These are phyloP conservation scores for Phlyctochytrium planicorne DNA, from an alignment of 192 early-diverging fungal genomes.

Conservation along the genomic window DNA sequence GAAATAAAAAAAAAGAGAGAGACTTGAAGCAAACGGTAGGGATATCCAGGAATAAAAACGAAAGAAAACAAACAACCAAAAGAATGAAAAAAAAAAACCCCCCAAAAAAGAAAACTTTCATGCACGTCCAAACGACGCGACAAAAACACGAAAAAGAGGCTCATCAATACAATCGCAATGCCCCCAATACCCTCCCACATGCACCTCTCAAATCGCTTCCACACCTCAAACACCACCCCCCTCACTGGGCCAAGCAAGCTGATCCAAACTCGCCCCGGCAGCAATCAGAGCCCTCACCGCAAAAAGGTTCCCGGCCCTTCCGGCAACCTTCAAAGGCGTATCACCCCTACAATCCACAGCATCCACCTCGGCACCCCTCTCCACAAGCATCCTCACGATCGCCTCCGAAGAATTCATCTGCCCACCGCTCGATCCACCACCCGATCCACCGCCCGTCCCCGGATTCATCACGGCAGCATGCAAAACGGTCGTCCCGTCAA, in stretches of 20 bases:
- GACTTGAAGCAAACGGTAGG: no score
- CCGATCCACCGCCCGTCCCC: background rate
- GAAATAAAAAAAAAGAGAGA: no score
- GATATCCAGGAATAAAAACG: no score
- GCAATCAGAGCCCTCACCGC: constrained; percentile 6
- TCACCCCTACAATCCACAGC: constrained; percentile 7
- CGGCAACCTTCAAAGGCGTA: constrained; percentile 4
- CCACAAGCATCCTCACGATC: constrained; percentile 9
- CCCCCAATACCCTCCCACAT: background rate
- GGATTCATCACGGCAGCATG: constrained; percentile 6
- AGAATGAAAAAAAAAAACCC: no score
- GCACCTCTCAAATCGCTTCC: background rate
- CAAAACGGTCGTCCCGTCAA: constrained; percentile 2
- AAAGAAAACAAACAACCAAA: no score
- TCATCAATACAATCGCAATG: no score
- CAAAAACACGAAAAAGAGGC: no score
- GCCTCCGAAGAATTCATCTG: background rate
- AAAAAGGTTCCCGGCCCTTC: constrained; percentile 4
- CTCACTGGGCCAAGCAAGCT: constrained; percentile 5
- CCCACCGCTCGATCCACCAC: background rate
- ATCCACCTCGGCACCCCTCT: constrained; percentile 6
- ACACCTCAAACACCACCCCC: background rate
- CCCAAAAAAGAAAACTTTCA: no score
- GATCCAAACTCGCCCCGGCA: constrained; percentile 6
- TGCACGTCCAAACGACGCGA: no score